These are phyloP conservation scores for Fraxinus sp. DNA, from an alignment of 305 asterid genomes.

Conservation along the genomic window DNA sequence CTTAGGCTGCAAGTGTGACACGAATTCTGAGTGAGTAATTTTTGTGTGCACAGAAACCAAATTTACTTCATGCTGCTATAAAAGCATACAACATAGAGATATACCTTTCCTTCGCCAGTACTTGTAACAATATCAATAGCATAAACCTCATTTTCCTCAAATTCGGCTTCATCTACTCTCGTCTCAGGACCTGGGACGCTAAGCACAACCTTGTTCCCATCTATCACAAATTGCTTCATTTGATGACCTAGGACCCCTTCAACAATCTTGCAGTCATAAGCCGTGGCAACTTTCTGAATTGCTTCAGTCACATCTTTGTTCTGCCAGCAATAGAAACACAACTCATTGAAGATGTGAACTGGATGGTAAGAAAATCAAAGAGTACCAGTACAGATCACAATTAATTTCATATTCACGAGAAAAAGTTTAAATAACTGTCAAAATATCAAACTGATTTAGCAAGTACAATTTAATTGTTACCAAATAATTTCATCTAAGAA, in stretches of 20 bases:
- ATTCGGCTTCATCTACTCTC: conserved; percentile 95
- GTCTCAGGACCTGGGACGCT: conserved; percentile 74
- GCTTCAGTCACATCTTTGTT: conserved; percentile 86
- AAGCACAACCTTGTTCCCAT: conserved; percentile 89
- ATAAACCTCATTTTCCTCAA: conserved; percentile 96
- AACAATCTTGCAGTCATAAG: conserved; percentile 92
- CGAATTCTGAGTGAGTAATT: not conserved
- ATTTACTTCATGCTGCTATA: not conserved
- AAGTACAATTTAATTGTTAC: not conserved
- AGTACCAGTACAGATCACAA: not conserved
- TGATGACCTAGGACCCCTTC: conserved; percentile 97
- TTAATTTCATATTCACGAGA: not conserved
- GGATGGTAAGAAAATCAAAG: not conserved
- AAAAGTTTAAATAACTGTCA: not conserved
- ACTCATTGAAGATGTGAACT: not conserved
- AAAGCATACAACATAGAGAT: not conserved
- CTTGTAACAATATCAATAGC: conserved; percentile 80
- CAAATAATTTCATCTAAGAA: conserved; percentile 3
- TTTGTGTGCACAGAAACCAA: not conserved
- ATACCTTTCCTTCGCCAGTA: conserved; percentile 92
- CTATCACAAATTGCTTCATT: conserved; percentile 92
- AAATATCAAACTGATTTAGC: conserved; percentile 3
- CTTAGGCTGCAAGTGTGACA: conserved; percentile 45
- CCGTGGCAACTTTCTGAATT: conserved; percentile 91
- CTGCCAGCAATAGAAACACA: conserved; percentile 36